phyloP scores from a whole-genome alignment of 108 stramenopile genomes.

The Stephanodiscus minutulus region DNA sequence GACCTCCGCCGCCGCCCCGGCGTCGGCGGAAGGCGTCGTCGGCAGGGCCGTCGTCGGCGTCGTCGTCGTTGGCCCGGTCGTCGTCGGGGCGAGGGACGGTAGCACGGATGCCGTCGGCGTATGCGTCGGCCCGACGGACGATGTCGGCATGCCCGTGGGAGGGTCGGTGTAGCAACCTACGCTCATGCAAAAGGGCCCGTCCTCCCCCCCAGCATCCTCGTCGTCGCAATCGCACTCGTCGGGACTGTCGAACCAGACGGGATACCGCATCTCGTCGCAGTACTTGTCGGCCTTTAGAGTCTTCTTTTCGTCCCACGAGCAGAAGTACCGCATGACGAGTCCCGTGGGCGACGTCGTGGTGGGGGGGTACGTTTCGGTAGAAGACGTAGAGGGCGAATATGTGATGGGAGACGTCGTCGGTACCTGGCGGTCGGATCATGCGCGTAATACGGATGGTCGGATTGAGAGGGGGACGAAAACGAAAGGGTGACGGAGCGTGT shows the following conservation, averaged over 20 bases:
- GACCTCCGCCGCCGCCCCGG: too few relatives aligned
- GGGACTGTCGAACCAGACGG: slow-evolving; percentile 24
- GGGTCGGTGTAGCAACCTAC: background rate
- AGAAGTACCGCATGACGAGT: background rate
- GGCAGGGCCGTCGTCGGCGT: background rate
- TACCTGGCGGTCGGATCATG: too few relatives aligned
- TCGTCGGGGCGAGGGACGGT: background rate
- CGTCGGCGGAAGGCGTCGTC: too few relatives aligned
- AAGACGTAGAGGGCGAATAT: too few relatives aligned
- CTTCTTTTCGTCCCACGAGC: background rate
- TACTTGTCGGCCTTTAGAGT: background rate
- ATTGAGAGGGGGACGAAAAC: too few relatives aligned
- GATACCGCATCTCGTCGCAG: background rate
- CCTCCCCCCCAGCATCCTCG: background rate
- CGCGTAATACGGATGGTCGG: too few relatives aligned
- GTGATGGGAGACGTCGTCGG: too few relatives aligned
- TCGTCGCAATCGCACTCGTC: slow-evolving; percentile 25
- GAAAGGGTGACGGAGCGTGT: too few relatives aligned
- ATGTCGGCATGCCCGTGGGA: background rate
- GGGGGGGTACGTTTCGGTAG: too few relatives aligned
- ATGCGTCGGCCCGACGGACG: background rate
- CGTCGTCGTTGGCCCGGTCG: background rate
- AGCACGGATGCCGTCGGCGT: background rate
- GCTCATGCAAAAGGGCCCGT: background rate
- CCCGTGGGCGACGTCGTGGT: background rate